These are phyloP conservation scores for Oryza coarctata DNA, from an alignment of 176 grass and related monocot genomes.

Conservation along the genomic window DNA sequence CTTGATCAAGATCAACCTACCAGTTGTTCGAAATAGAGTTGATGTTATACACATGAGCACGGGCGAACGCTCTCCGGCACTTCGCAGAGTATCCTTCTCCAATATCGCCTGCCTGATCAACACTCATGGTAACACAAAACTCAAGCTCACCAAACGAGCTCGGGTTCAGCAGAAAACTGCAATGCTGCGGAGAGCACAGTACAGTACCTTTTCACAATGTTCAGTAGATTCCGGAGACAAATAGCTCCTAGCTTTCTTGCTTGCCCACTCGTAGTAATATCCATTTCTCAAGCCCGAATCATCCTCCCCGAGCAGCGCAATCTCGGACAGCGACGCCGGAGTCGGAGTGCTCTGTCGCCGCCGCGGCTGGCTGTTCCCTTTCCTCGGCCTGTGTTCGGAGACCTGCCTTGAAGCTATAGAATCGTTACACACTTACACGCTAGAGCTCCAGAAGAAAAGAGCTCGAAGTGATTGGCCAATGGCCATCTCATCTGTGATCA, in stretches of 20 bases:
- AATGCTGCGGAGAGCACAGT: neutral
- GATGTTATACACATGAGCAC: slow-evolving; percentile 51
- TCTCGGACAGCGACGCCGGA: neutral
- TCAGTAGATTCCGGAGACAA: neutral
- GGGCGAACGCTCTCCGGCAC: slow-evolving; percentile 43
- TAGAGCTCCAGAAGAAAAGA: neutral
- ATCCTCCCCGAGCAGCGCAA: neutral
- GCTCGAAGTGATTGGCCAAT: no score
- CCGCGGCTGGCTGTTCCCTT: neutral
- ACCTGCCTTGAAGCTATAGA: slow-evolving; percentile 30
- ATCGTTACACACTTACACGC: no score
- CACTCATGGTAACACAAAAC: neutral
- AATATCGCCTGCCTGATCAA: neutral
- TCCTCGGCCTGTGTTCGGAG: slow-evolving; percentile 22
- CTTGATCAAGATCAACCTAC: slow-evolving; percentile 32
- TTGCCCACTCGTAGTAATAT: neutral
- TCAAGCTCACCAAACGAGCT: neutral
- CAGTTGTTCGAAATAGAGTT: slow-evolving; percentile 57
- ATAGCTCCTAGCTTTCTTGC: neutral
- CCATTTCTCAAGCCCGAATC: neutral
- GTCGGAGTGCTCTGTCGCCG: neutral
- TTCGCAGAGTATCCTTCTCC: slow-evolving; percentile 36
- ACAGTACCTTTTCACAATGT: neutral
- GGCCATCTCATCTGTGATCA: no score
- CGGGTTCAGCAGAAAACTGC: neutral